phyloP scores from a whole-genome alignment of 176 grass and related monocot genomes.

The Saccharum officinarum region DNA sequence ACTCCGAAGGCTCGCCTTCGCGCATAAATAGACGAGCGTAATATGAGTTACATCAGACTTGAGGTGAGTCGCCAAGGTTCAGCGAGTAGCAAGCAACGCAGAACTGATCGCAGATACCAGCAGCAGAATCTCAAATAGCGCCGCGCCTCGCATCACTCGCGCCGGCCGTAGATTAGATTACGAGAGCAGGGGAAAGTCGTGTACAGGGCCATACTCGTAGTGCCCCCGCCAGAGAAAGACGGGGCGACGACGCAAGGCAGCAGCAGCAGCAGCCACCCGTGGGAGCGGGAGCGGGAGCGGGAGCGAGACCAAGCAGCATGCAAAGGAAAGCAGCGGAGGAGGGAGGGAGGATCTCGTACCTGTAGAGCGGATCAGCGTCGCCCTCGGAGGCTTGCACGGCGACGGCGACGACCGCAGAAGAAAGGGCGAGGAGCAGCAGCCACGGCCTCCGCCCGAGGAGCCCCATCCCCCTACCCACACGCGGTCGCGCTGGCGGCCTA shows the following conservation, averaged over 20 bases:
- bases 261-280: not conserved
- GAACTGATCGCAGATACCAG: not conserved
- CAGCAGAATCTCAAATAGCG: not conserved
- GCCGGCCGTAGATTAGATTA: not conserved
- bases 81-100: not conserved
- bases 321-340: not conserved
- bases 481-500: not conserved
- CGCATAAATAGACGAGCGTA: not conserved
- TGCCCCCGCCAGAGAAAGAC: not conserved
- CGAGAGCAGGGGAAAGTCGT: not conserved
- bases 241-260: not conserved
- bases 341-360: slow-evolving; percentile 4
- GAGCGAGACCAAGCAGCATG: not conserved
- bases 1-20: not conserved
- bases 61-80: not conserved
- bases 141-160: not conserved
- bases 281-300: not conserved
- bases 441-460: not conserved
- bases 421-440: slow-evolving; percentile 18
- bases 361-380: slow-evolving; percentile 57
- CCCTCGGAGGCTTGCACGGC: slow-evolving; percentile 33
- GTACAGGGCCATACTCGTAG: not conserved
- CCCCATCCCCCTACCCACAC: slow-evolving; percentile 22
- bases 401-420: not conserved
- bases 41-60: not conserved